Evolutionary conservation across 2,329 filamentous ascomycete species (phyloP), one percentile per base, ranked within the genome.

Genomic region (Neofusicoccum laricinum): DNA sequence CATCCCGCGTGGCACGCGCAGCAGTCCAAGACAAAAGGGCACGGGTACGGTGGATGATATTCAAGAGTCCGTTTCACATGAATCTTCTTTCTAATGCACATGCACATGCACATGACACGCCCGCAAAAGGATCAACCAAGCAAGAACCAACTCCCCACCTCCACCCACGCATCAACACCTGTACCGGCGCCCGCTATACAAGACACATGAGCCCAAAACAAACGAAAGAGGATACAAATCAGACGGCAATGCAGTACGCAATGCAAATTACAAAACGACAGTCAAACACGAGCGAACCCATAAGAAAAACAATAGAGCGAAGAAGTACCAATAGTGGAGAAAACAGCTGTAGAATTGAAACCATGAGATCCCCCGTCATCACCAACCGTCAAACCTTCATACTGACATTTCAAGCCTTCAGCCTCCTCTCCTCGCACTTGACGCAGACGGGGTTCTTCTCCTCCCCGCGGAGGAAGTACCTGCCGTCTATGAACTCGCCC

Each of bases 391-490:
- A 12, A 12, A 4, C 36, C 19, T 19, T 36, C 36, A 17, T 30
- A 30, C 25, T 6, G 2, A 2, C 32, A 15, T 10, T 7, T 66
- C 19, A 87, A 48, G 85, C 84, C 73, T 89, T 89, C 68, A 89
- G 72, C 68, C 87, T 81, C 68, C 81, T 81, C 73, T 86, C 85
- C 72, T 89, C 87, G 69, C 87, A 89, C 66, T 73, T 76, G 53
- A 88, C 85, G 74, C 87, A 89, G 10, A 88, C 84, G 3, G 86
- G 85, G 66, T 86, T 79, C 68, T 86, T 81, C 30, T 81, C 80
- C 19, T 85, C 82, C 59, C 86, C 84, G 40, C 85, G 79, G 11
- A 88, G 78, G 69, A 89, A 89, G 73, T 88, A 89, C 55, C 85
- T 75, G 0, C 86, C 87, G 65, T 89, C 86, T 4, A 82, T 82